These are phyloP conservation scores for Scheffersomyces segobiensis DNA, from an alignment of 1,139 yeast species.

Conservation along the genomic window DNA sequence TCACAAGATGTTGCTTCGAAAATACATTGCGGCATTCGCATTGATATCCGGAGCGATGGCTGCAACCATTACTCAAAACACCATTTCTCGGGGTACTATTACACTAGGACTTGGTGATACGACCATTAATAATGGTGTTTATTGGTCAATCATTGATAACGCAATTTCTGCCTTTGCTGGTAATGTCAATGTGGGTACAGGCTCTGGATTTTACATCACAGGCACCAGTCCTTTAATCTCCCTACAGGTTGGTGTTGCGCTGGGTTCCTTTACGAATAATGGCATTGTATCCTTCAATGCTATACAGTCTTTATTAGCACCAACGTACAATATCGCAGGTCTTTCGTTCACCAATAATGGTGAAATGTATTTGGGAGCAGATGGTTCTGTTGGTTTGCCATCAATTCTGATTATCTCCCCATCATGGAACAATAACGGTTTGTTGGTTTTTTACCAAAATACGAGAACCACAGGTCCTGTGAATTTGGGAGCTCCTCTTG, in stretches of 20 bases:
- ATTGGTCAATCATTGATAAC: slow-evolving; percentile 14
- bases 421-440: slow-evolving; percentile 10
- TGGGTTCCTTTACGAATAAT: slow-evolving; percentile 8
- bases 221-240: slow-evolving; percentile 7
- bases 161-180: slow-evolving; percentile 11
- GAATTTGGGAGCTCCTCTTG: slow-evolving; percentile 3
- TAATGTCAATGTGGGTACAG: slow-evolving; percentile 10
- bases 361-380: slow-evolving; percentile 12
- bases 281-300: slow-evolving; percentile 17
- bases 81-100: slow-evolving; percentile 10
- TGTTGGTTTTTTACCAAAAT: slow-evolving; percentile 10
- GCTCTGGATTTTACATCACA: slow-evolving; percentile 20
- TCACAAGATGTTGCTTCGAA: slow-evolving; percentile 4
- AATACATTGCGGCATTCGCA: slow-evolving; percentile 2
- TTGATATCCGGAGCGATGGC: slow-evolving; percentile 6
- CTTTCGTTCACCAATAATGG: slow-evolving; percentile 11
- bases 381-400: slow-evolving; percentile 13
- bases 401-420: slow-evolving; percentile 10
- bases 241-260: slow-evolving; percentile 9
- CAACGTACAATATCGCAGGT: slow-evolving; percentile 17
- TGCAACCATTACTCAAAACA: slow-evolving; percentile 4
- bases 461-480: slow-evolving; percentile 7
- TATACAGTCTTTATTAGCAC: slow-evolving; percentile 16
- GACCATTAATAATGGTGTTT: slow-evolving; percentile 10
- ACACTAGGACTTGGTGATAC: slow-evolving; percentile 8